Conservation (phyloP, 129 eudicot species). For the Mikania micrantha region DNA sequence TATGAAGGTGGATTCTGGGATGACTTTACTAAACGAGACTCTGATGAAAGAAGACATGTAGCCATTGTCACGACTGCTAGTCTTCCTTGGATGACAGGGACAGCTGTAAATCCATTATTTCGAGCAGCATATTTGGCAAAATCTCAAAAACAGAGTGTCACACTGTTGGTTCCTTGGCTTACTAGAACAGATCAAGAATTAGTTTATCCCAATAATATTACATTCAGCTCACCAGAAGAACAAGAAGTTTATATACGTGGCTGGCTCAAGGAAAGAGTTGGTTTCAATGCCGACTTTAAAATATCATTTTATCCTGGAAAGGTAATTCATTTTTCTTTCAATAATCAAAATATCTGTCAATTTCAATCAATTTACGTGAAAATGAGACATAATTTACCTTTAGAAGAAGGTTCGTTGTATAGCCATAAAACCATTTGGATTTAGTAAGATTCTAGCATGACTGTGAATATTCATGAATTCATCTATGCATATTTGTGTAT, state of each 20-base stretch:
- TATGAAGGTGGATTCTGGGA: slow-evolving; percentile 86
- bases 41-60: slow-evolving; percentile 74
- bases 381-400: background rate
- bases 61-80: slow-evolving; percentile 99
- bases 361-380: background rate
- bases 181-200: slow-evolving; percentile 84
- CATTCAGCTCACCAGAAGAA: slow-evolving; percentile 86
- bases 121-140: slow-evolving; percentile 95
- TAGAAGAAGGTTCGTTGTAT: too few relatives aligned
- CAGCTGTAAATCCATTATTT: slow-evolving; percentile 94
- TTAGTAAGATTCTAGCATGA: too few relatives aligned
- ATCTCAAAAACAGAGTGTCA: slow-evolving; percentile 73
- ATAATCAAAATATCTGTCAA: too few relatives aligned
- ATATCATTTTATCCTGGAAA: slow-evolving; percentile 98
- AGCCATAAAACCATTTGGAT: too few relatives aligned
- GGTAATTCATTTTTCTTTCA: slow-evolving; percentile 30
- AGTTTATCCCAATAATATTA: slow-evolving; percentile 81
- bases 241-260: slow-evolving; percentile 79
- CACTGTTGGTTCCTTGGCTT: slow-evolving; percentile 96
- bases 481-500: too few relatives aligned
- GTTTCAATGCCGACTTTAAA: slow-evolving; percentile 84
- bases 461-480: too few relatives aligned
- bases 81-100: slow-evolving; percentile 99
- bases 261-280: slow-evolving; percentile 96
- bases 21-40: slow-evolving; percentile 40